Evolutionary conservation across 768 basidiomycete species (phyloP).

Genomic region (Tephrocybe rancida): DNA sequence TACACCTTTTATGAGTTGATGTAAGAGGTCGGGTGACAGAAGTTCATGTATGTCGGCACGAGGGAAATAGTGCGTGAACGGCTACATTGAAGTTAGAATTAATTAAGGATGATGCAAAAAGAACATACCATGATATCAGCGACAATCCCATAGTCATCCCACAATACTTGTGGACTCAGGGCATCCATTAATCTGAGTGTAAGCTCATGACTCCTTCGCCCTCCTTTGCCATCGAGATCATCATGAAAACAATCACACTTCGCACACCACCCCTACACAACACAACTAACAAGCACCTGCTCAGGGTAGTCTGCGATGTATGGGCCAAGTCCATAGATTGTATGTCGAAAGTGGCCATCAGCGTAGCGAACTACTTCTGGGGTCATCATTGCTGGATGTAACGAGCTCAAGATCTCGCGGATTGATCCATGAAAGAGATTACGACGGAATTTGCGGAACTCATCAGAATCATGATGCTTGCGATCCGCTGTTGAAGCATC

Average conservation of each 20-base stretch:
- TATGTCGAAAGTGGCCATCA: neutral
- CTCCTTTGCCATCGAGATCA: neutral
- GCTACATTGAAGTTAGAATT: conserved; percentile 14
- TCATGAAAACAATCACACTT: neutral
- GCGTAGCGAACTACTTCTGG: neutral
- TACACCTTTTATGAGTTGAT: conserved; percentile 1
- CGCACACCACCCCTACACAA: neutral
- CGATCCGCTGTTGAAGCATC: neutral
- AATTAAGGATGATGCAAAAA: conserved; percentile 24
- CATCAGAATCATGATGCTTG: neutral
- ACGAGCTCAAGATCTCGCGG: conserved; percentile 14
- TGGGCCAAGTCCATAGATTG: neutral
- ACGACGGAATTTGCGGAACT: conserved; percentile 14
- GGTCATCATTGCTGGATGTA: neutral
- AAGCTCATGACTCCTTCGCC: conserved; percentile 7
- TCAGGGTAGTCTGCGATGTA: neutral
- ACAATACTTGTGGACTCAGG: neutral
- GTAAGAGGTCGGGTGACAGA: neutral
- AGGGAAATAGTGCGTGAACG: neutral
- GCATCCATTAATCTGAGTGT: conserved; percentile 17
- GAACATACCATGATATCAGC: conserved; percentile 22
- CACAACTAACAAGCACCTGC: neutral
- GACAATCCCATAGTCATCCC: conserved; percentile 11
- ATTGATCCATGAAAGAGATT: conserved; percentile 24
- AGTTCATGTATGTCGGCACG: conserved; percentile 2